Conservation (phyloP, 306 rosid species). For the Rosa lucieae region DNA sequence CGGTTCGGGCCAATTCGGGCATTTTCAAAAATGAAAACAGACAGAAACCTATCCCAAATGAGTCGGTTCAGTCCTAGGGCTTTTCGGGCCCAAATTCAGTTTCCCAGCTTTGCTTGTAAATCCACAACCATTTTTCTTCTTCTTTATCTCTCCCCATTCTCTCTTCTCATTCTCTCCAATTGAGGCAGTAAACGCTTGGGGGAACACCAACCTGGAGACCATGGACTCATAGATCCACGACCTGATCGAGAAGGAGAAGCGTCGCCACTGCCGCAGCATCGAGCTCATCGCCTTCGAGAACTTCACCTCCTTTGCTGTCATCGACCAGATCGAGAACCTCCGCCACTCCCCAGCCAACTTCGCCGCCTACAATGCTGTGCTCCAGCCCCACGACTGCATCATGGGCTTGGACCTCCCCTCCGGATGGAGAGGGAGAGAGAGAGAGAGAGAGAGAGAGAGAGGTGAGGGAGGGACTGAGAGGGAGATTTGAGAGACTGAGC, state of each 20-base stretch:
- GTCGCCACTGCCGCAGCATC: slow-evolving; percentile 89
- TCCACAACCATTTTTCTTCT: neutral
- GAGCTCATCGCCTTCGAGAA: slow-evolving; percentile 92
- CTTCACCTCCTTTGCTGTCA: slow-evolving; percentile 96
- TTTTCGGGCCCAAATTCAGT: no score
- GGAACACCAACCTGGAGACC: slow-evolving; percentile 52
- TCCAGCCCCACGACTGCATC: slow-evolving; percentile 84
- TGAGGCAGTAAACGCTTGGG: slow-evolving; percentile 79
- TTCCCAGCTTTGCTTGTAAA: no score
- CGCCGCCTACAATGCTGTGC: slow-evolving; percentile 94
- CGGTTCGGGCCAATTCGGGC: no score
- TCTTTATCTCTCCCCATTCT: neutral
- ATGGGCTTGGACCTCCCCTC: slow-evolving; percentile 96
- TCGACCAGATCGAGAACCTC: slow-evolving; percentile 82
- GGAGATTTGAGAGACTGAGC: no score
- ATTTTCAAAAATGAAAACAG: no score
- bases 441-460: no score
- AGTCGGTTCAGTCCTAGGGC: no score
- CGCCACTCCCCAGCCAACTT: slow-evolving; percentile 88
- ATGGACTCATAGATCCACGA: slow-evolving; percentile 86
- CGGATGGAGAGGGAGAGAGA: slow-evolving; percentile 23
- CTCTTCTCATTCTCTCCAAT: slow-evolving; percentile 21
- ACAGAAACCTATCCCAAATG: no score
- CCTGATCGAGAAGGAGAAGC: slow-evolving; percentile 84
- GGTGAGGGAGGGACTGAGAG: no score